These are phyloP conservation scores for Blastobotrys serpentis DNA, from an alignment of 1,139 yeast genomes.

Conservation along the genomic window DNA sequence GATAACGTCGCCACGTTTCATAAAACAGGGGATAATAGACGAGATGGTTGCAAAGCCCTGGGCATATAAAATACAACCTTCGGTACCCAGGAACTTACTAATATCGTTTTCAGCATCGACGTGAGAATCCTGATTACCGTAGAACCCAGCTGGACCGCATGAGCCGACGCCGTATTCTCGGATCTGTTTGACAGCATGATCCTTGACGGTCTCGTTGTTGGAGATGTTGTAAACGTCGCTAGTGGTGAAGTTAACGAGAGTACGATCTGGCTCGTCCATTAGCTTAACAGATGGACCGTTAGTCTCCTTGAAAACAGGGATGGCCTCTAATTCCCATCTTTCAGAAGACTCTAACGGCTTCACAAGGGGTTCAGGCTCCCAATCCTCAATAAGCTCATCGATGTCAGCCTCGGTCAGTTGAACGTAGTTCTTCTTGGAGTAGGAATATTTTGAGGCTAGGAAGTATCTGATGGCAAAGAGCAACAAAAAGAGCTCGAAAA, in stretches of 20 bases:
- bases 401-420: conserved; percentile 64
- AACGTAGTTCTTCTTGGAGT: conserved; percentile 70
- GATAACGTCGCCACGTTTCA: conserved; percentile 91
- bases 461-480: conserved; percentile 87
- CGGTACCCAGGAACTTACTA: conserved; percentile 72
- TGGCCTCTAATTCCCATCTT: conserved; percentile 57
- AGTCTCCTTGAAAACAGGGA: conserved; percentile 63
- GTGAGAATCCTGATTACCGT: conserved; percentile 94
- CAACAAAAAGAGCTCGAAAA: conserved; percentile 73
- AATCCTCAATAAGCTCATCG: conserved; percentile 81
- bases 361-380: conserved; percentile 87
- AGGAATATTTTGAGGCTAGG: conserved; percentile 75
- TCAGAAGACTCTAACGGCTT: conserved; percentile 53
- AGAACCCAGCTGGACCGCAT: conserved; percentile 97
- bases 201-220: conserved; percentile 48
- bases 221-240: conserved; percentile 60
- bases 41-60: conserved; percentile 90
- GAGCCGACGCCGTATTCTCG: conserved; percentile 90
- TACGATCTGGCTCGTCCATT: conserved; percentile 27
- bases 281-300: conserved; percentile 52
- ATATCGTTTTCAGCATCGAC: conserved; percentile 74
- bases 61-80: conserved; percentile 80
- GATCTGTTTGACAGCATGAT: conserved; percentile 60
- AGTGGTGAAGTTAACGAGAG: conserved; percentile 38
- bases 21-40: conserved; percentile 95